phyloP scores from a whole-genome alignment of 164 flowering plant genomes.

The Liriodendron chinense region DNA sequence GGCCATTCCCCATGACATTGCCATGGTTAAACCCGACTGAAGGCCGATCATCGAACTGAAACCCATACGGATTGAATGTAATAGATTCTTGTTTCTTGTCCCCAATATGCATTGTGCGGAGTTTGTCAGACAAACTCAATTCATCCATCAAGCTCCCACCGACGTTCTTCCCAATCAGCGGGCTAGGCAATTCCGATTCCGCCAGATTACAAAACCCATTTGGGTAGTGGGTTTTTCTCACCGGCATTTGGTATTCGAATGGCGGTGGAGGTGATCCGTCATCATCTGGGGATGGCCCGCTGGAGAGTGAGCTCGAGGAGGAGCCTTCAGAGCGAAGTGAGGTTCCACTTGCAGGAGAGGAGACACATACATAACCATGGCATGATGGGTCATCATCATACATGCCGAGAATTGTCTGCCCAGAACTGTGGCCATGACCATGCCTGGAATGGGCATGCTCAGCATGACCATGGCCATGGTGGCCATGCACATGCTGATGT shows the following conservation, averaged over 20 bases:
- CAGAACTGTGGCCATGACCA: slow-evolving; percentile 12
- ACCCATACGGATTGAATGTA: slow-evolving; percentile 18
- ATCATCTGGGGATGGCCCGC: neutral
- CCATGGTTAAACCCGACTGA: neutral
- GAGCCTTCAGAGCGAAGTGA: slow-evolving; percentile 31
- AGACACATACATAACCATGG: slow-evolving; percentile 19
- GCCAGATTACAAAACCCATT: slow-evolving; percentile 18
- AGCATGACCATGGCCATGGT: neutral
- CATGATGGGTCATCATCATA: slow-evolving; percentile 15
- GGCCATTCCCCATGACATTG: slow-evolving; percentile 19
- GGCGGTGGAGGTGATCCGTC: slow-evolving; percentile 21
- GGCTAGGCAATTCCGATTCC: slow-evolving; percentile 22
- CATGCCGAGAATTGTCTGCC: slow-evolving; percentile 19
- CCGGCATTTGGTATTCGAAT: slow-evolving; percentile 13
- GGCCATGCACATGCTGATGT: slow-evolving; percentile 4
- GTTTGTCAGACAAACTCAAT: slow-evolving; percentile 24
- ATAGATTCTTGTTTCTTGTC: slow-evolving; percentile 7
- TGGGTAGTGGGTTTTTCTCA: slow-evolving; percentile 5
- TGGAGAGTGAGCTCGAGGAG: slow-evolving; percentile 24
- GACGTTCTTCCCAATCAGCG: slow-evolving; percentile 15
- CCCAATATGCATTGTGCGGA: slow-evolving; percentile 33
- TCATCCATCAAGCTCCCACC: slow-evolving; percentile 21
- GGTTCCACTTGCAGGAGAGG: slow-evolving; percentile 34
- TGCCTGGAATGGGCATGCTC: slow-evolving; percentile 8
- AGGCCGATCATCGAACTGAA: slow-evolving; percentile 15